Evolutionary conservation across 805 yeast species (phyloP).

Genomic region (Kurtzmaniella cleridarum): DNA sequence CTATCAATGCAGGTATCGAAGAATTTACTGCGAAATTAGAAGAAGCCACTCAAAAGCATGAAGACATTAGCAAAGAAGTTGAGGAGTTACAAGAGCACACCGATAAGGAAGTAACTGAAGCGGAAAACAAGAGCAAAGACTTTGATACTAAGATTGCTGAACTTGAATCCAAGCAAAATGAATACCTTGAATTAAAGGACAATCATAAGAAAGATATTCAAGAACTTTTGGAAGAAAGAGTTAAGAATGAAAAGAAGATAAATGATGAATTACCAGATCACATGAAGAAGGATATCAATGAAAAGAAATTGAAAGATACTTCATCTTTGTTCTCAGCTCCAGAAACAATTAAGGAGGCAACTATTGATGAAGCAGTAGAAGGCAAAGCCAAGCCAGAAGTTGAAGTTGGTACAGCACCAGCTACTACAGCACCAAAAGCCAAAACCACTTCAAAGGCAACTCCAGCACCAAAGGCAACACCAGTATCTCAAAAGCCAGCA

Average conservation of each 20-base stretch:
- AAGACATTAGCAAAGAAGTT: conserved; percentile 33
- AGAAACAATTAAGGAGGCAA: background rate
- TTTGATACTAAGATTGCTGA: conserved; percentile 40
- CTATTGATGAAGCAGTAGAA: conserved; percentile 5
- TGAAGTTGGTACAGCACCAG: conserved; percentile 4
- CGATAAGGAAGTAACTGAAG: conserved; percentile 19
- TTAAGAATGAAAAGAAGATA: conserved; percentile 45
- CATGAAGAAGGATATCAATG: conserved; percentile 33
- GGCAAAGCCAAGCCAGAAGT: conserved; percentile 1
- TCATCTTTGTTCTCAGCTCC: conserved; percentile 30
- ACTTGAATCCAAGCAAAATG: conserved; percentile 35
- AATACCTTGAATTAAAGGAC: conserved; percentile 29
- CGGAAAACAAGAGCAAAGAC: conserved; percentile 23
- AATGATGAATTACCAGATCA: conserved; percentile 50
- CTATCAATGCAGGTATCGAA: conserved; percentile 33
- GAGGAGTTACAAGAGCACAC: conserved; percentile 26
- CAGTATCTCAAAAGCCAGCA: background rate
- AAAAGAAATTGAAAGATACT: conserved; percentile 31
- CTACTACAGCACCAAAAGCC: conserved; percentile 7
- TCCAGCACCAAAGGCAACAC: conserved; percentile 3
- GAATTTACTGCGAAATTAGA: conserved; percentile 27
- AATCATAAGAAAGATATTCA: conserved; percentile 29
- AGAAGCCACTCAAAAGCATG: conserved; percentile 31
- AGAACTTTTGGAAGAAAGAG: conserved; percentile 24
- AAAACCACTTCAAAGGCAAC: background rate